Evolutionary conservation across 2,329 filamentous ascomycete species (phyloP), one percentile per base, ranked within the genome.

Genomic region (Thermochaetoides dissita): DNA sequence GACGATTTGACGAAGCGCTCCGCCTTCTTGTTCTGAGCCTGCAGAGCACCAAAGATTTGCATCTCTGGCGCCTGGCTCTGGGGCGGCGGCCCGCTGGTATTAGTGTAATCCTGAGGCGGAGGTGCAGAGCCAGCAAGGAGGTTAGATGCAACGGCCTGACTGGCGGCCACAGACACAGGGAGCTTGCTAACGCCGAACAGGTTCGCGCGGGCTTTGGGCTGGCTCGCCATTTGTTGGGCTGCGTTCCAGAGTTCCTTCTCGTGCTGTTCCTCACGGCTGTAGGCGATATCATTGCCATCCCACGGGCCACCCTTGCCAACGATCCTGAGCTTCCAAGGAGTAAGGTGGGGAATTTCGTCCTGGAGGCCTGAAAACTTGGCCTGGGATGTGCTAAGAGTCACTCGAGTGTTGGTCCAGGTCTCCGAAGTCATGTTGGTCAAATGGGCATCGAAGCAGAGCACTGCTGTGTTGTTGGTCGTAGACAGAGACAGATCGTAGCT

Each of bases 301-400:
- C 34, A 43, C 3, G 40, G 32, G 2, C 34, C 39, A 10, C 30
- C 38, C 12, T 44, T 39, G 39, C 60, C 58, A 10, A 54, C 61
- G 6, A 78, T 58, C 44, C 66, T 67, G 49, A 81, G 63, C 39
- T 62, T 67, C 77, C 77, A 81, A 0, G 72, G 65, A 1, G 63
- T 54, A 32, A 81, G 64, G 4, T 56, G 59, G 0, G 77, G 77
- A 2, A 76, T 68, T 9, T 59, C 57, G 44, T 79, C 71, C 24
- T 70, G 65, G 2, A 79, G 59, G 1, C 69, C 69, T 2, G 70
- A 65, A 41, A 74, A 76, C 6, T 66, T 67, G 3, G 76, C 71
- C 51, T 80, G 73, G 0, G 75, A 79, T 0, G 75, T 81, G 3
- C 77, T 81, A 6, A 82, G 66, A 0, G 67, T 68, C 33, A 82